Conservation (phyloP, 2,329 filamentous ascomycete species). For the Sporothrix phasma region DNA sequence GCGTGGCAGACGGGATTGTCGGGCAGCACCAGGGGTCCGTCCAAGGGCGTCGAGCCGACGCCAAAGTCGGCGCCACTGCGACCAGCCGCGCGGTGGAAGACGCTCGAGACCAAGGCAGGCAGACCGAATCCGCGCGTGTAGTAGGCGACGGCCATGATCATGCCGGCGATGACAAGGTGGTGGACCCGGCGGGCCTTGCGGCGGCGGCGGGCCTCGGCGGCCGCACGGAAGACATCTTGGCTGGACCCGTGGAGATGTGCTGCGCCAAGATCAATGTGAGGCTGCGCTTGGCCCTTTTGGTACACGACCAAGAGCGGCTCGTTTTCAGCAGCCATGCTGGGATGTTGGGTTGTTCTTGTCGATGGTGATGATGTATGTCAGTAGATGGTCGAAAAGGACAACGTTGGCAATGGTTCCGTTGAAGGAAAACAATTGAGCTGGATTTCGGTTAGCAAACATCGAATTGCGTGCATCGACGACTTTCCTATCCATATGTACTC, state of each 20-base stretch:
- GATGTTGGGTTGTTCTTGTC: background rate
- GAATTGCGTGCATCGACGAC: too few species aligned
- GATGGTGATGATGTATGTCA: background rate
- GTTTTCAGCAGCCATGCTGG: background rate
- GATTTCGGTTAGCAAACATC: too few species aligned
- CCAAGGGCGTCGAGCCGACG: constrained; percentile 2
- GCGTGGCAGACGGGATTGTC: background rate
- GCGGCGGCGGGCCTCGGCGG: background rate
- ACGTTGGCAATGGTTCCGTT: background rate
- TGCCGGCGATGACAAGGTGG: background rate
- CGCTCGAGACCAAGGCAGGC: background rate
- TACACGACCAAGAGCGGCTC: background rate
- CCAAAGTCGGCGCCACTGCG: background rate
- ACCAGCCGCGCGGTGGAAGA: background rate
- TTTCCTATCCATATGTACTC: too few species aligned
- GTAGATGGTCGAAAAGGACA: background rate
- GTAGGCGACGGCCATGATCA: background rate
- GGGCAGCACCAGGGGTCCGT: constrained; percentile 12
- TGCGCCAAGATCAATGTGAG: background rate
- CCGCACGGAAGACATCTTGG: background rate
- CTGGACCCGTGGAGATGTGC: background rate
- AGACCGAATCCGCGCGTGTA: background rate
- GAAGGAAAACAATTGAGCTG: background rate
- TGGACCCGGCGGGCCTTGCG: background rate
- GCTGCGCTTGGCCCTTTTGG: background rate